Base-by-base conservation (phyloP, 2,329 filamentous ascomycete genomes). In the Albifimbria verrucaria region DNA sequence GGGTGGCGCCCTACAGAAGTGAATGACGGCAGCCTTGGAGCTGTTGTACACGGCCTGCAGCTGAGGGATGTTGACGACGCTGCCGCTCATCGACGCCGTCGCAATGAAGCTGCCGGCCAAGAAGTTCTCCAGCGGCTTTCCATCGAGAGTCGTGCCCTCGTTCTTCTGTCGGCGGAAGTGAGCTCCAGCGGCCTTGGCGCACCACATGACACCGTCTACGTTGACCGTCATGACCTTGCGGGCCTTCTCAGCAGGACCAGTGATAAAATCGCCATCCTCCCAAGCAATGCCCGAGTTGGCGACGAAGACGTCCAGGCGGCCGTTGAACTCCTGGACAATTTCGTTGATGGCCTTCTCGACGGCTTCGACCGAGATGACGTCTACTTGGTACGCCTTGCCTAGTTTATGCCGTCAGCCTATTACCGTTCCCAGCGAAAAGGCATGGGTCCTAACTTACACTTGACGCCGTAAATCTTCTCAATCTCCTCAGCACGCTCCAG, bases 271-370 rank as follows among this genome's bases (percentile, higher is more conserved):
- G 0, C 87, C 86, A 54, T 89, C 77, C 2, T 80, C 85, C 88
- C 88, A 92, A 1, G 85, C 79, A 50, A 92, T 85, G 49, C 89
- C 89, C 15, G 86, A 86, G 66, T 94, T 93, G 60, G 89, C 89
- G 44, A 92, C 82, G 62, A 93, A 91, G 59, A 91, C 77, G 62
- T 92, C 89, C 9, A 93, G 80, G 5, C 88, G 82, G 54, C 86
- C 86, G 64, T 88, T 85, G 72, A 92, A 88, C 17, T 92, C 88
- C 54, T 74, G 67, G 43, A 86, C 72, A 56, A 82, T 79, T 7
- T 73, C 68, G 55, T 78, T 70, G 41, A 87, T 74, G 10, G 78
- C 75, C 17, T 70, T 64, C 32, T 79, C 71, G 11, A 85, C 78
- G 4, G 75, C 72, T 20, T 80, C 76, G 58, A 74, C 77, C 3